These are phyloP conservation scores for Wickerhamomyces kurtzmanii DNA, from an alignment of 805 yeast species.

Conservation along the genomic window DNA sequence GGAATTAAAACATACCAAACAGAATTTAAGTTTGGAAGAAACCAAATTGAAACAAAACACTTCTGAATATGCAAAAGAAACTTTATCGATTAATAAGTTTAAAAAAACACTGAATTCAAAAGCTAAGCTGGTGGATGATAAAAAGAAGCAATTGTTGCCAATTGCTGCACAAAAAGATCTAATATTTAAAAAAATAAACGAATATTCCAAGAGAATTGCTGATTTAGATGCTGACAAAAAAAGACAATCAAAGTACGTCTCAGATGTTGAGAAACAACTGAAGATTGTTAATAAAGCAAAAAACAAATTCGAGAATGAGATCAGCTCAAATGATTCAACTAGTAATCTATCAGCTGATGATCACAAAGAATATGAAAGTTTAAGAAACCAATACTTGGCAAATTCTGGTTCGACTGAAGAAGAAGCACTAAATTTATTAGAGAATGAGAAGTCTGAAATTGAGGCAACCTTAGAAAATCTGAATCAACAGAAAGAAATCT, in stretches of 20 bases:
- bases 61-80: conserved; percentile 35
- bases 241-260: conserved; percentile 36
- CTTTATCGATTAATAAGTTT: conserved; percentile 30
- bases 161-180: conserved; percentile 46
- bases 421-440: conserved; percentile 31
- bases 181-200: conserved; percentile 32
- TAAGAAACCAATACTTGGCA: conserved; percentile 48
- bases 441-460: conserved; percentile 34
- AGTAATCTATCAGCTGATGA: conserved; percentile 38
- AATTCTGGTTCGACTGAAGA: conserved; percentile 43
- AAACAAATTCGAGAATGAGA: conserved; percentile 24
- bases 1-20: conserved; percentile 21
- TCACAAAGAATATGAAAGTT: conserved; percentile 42
- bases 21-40: conserved; percentile 24
- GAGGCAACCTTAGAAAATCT: conserved; percentile 25
- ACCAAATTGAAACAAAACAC: conserved; percentile 25
- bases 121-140: conserved; percentile 28
- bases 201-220: conserved; percentile 35
- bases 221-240: conserved; percentile 42
- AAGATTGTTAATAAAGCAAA: conserved; percentile 31
- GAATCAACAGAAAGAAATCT: conserved; percentile 23
- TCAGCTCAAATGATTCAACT: conserved; percentile 20
- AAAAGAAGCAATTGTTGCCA: conserved; percentile 46
- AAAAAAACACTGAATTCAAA: conserved; percentile 26
- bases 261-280: conserved; percentile 36